Evolutionary conservation across 768 basidiomycete genomes (phyloP).

Genomic region (Tulasnella sp.): DNA sequence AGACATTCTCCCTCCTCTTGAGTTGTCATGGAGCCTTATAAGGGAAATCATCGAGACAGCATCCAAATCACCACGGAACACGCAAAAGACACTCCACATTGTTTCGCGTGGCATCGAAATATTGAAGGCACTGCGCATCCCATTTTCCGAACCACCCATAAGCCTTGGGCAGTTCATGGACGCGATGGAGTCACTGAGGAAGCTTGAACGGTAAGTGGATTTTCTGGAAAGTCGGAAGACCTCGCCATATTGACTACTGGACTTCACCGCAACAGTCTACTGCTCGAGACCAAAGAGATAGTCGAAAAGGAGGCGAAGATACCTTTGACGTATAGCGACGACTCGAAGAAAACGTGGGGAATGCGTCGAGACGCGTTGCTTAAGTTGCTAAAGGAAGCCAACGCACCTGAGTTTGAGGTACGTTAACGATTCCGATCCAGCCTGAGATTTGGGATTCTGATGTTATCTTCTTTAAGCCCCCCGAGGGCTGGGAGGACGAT

Average conservation of each 20-base stretch:
- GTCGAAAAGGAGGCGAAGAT: neutral
- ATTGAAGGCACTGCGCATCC: neutral
- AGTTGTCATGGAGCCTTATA: neutral
- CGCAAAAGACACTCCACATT: neutral
- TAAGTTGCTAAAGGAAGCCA: neutral
- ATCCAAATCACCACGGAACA: neutral
- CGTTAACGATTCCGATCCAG: neutral
- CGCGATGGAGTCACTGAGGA: neutral
- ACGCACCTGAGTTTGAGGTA: neutral
- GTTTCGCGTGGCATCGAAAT: neutral
- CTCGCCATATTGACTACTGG: neutral
- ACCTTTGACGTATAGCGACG: neutral
- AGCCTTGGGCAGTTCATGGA: neutral
- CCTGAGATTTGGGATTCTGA: neutral
- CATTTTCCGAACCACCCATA: neutral
- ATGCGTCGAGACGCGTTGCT: neutral
- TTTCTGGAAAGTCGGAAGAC: neutral
- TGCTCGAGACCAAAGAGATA: neutral
- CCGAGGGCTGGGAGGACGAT: neutral
- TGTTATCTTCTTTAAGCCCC: neutral
- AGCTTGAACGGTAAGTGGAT: neutral
- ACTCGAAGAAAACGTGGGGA: neutral
- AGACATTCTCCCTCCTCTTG: neutral
- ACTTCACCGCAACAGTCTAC: neutral
- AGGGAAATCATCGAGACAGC: neutral